Base-by-base conservation (phyloP, 1,284 basidiomycete species). In the Mycosarcoma mackinlayi region DNA sequence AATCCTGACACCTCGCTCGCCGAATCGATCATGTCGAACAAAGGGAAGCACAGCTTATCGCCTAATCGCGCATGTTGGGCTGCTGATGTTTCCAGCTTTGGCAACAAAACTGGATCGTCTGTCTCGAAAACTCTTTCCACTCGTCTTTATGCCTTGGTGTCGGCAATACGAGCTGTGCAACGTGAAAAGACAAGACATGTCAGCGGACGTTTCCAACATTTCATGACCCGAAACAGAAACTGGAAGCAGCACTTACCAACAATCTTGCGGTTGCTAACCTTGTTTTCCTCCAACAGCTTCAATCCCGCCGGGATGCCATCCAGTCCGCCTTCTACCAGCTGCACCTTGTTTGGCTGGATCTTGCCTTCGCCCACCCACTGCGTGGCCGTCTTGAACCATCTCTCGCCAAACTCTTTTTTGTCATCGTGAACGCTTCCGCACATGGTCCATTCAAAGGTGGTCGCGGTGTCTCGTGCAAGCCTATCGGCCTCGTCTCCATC, bases 201-300 rank as follows among this genome's bases (percentile, higher is more conserved):
- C 44, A 46, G 44, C 23, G 34, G 21, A 21, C 34, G 4, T 13
- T 4, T 34, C 19, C 45, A 11, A 16, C 39, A 27, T 18, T 45
- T 9, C 27, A 8, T 6, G n/a, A n/a, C n/a, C n/a, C n/a, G n/a
- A n/a, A n/a, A n/a, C n/a, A n/a, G n/a, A n/a, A n/a, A n/a, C n/a
- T n/a, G n/a, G n/a, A n/a, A 27, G 23, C 13, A 14, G 13, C 23
- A 64, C 65, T 68, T 37, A 54, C 83, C 83, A 41, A 84, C 83
- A 3, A 84, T 69, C 71, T 84, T 84, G 49, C 79, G 76, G 11
- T 76, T 79, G 34, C 65, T 72, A 27, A 79, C 62, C 55, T 79
- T 66, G 59, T 66, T 68, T n/a, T 70, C 48, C 49, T 77, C 58
- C 30, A 75, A 42, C 39, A 57, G 37, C 48, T 76, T 74, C 19